A percentile compares a stretch with the other conserved stretches of the same genome.
Conservation (phyloP, 2,329 filamentous ascomycete species). For the Didymosphaeria variabile region DNA sequence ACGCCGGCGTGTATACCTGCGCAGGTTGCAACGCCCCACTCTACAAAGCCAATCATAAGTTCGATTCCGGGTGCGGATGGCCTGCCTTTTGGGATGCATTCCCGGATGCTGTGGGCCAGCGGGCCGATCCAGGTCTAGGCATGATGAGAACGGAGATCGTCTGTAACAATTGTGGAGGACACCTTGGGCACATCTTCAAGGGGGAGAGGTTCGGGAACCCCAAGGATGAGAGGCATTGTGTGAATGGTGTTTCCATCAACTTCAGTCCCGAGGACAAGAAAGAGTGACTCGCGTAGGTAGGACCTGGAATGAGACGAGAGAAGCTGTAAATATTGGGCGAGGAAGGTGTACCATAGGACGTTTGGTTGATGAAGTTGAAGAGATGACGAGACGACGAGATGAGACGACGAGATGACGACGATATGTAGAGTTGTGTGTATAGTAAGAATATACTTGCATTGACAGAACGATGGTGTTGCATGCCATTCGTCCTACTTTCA, state of each 20-base stretch:
- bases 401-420: conserved; percentile 3
- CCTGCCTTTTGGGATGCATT: conserved; percentile 97
- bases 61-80: conserved; percentile 96
- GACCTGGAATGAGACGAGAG: not conserved
- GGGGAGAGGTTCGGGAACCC: conserved; percentile 84
- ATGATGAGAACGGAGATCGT: conserved; percentile 93
- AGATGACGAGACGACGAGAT: conserved; percentile 2
- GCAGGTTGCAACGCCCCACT: conserved; percentile 86
- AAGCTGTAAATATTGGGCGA: not conserved
- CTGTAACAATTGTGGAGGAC: conserved; percentile 92
- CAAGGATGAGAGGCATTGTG: conserved; percentile 95
- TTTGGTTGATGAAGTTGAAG: not conserved
- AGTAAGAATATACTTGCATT: not conserved
- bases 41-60: conserved; percentile 94
- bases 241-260: conserved; percentile 90
- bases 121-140: conserved; percentile 78
- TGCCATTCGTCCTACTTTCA: no score
- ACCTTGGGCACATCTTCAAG: conserved; percentile 91
- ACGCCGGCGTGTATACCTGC: conserved; percentile 83
- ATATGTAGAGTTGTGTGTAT: not conserved
- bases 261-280: conserved; percentile 75
- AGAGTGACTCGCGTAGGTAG: conserved; percentile 25
- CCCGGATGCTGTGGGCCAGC: conserved; percentile 85
- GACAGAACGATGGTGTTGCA: not conserved
- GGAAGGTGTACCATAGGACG: not conserved